phyloP scores from a whole-genome alignment of 257 asterid genomes.

The Leonotis leonurus region DNA sequence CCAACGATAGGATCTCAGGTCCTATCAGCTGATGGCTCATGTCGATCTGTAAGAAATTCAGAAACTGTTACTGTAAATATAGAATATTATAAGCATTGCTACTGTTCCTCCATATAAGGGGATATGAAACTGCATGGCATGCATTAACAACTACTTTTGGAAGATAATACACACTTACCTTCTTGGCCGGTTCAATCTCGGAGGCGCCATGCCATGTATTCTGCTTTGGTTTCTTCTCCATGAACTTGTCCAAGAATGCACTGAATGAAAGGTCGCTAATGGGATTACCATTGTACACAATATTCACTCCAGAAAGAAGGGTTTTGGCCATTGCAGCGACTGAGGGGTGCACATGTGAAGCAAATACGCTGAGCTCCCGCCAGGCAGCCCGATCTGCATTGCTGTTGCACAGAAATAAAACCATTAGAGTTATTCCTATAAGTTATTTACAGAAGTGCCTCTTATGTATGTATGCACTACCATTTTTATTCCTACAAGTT shows the following conservation, averaged over 20 bases:
- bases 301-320: constrained; percentile 81
- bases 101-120: neutral
- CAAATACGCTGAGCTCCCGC: constrained; percentile 83
- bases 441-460: neutral
- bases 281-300: constrained; percentile 83
- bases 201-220: constrained; percentile 88
- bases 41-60: constrained; percentile 45
- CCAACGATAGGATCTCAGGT: constrained; percentile 65
- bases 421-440: neutral
- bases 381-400: constrained; percentile 85
- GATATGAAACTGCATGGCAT: neutral
- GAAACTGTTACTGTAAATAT: neutral
- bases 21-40: constrained; percentile 72
- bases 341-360: constrained; percentile 89
- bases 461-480: neutral
- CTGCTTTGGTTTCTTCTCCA: constrained; percentile 93
- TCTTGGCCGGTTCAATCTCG: constrained; percentile 84
- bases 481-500: neutral
- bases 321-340: constrained; percentile 92
- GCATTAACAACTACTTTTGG: no score
- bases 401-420: constrained; percentile 30
- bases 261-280: constrained; percentile 68
- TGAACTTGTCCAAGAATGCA: constrained; percentile 88
- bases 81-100: neutral
- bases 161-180: constrained; percentile 34